Conservation (phyloP, 768 basidiomycete genomes). For the Mycena leptocephala region DNA sequence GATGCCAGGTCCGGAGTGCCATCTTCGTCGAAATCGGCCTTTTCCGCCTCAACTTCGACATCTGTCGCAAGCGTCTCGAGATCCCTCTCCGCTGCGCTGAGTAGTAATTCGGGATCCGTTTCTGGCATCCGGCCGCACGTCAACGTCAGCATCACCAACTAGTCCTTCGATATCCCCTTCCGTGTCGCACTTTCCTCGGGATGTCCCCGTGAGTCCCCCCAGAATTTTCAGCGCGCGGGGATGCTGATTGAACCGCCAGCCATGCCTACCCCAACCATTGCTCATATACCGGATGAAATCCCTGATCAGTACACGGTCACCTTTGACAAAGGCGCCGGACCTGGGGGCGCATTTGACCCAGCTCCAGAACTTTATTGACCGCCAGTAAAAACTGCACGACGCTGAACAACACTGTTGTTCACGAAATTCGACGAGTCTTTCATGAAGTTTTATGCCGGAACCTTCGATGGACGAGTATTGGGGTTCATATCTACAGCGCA, state of each 20-base stretch:
- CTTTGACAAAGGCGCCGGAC: background rate
- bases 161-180: too few relatives aligned
- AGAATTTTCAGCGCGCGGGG: too few relatives aligned
- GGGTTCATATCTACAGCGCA: background rate
- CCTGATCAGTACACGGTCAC: background rate
- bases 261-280: background rate
- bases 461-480: background rate
- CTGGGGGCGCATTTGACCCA: background rate
- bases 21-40: too few relatives aligned
- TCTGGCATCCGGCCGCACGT: too few relatives aligned
- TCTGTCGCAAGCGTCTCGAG: too few relatives aligned
- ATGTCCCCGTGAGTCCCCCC: too few relatives aligned
- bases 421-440: conserved; percentile 2
- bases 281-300: background rate
- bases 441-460: conserved; percentile 1
- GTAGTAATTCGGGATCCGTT: too few relatives aligned
- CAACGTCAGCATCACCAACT: too few relatives aligned
- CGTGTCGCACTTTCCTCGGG: too few relatives aligned
- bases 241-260: background rate
- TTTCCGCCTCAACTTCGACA: too few relatives aligned
- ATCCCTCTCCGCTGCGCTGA: too few relatives aligned
- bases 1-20: too few relatives aligned
- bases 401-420: background rate
- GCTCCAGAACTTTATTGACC: background rate
- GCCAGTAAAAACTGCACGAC: background rate